Percentiles rank a stretch among this genome's conserved stretches.
phyloP scores from a whole-genome alignment of 805 yeast species.

The Kuraishia floccosa region DNA sequence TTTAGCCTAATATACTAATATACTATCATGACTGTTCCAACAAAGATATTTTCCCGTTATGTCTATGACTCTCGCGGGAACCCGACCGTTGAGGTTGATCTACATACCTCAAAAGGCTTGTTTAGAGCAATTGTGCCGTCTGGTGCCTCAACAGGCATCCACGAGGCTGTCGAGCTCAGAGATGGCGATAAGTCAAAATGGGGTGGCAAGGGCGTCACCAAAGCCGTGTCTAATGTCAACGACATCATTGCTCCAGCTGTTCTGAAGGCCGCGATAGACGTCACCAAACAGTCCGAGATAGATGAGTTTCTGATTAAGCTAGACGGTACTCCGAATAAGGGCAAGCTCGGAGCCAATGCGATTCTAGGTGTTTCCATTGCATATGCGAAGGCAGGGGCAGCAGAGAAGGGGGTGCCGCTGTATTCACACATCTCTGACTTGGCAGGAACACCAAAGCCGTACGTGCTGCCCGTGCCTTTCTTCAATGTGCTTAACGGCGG shows the following conservation, averaged over 20 bases:
- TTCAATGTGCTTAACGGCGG: slow-evolving; percentile 99
- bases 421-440: slow-evolving; percentile 84
- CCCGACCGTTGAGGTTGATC: slow-evolving; percentile 99
- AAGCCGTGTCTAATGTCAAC: slow-evolving; percentile 96
- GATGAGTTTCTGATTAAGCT: slow-evolving; percentile 79
- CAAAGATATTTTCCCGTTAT: slow-evolving; percentile 87
- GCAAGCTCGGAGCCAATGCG: slow-evolving; percentile 98
- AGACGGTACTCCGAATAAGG: slow-evolving; percentile 97
- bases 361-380: slow-evolving; percentile 96
- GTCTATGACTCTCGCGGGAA: slow-evolving; percentile 99
- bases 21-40: slow-evolving; percentile 50
- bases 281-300: slow-evolving; percentile 75
- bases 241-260: slow-evolving; percentile 91
- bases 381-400: slow-evolving; percentile 97
- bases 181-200: slow-evolving; percentile 96
- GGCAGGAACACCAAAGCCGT: slow-evolving; percentile 69
- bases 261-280: slow-evolving; percentile 68
- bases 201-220: slow-evolving; percentile 97
- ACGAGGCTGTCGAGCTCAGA: slow-evolving; percentile 97
- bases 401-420: slow-evolving; percentile 86
- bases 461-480: slow-evolving; percentile 97
- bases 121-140: slow-evolving; percentile 99
- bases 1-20: too few relatives aligned
- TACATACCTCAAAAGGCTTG: slow-evolving; percentile 83
- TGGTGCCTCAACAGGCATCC: slow-evolving; percentile 99